A percentile compares a stretch with the other conserved stretches of the same genome.
phyloP scores from a whole-genome alignment of 2,329 filamentous ascomycete species.

The Exophiala oligosperma region DNA sequence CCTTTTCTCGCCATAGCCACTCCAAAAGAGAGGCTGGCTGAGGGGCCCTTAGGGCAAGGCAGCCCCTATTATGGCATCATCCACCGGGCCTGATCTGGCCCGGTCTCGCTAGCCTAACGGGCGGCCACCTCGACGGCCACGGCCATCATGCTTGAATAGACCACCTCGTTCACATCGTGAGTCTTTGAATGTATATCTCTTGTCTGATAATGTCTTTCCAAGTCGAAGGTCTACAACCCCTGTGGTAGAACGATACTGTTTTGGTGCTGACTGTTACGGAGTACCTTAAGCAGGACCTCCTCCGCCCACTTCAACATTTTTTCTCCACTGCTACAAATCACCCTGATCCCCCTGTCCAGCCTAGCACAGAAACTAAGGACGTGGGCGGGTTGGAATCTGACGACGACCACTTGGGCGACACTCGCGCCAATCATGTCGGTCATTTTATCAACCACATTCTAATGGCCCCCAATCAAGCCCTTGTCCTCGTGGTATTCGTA shows the following conservation, averaged over 20 bases:
- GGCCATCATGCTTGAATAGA: too few relatives aligned
- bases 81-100: not conserved
- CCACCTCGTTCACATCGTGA: too few relatives aligned
- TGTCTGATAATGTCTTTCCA: too few relatives aligned
- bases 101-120: not conserved
- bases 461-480: constrained; percentile 13
- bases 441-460: constrained; percentile 11
- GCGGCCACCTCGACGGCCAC: too few relatives aligned
- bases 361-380: constrained; percentile 6
- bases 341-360: constrained; percentile 7
- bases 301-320: constrained; percentile 4
- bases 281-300: not conserved
- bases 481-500: not conserved
- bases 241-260: too few relatives aligned
- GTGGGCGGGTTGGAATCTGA: constrained; percentile 13
- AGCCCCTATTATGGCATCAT: not conserved
- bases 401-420: not conserved
- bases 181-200: too few relatives aligned
- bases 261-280: constrained; percentile 4
- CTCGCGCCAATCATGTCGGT: constrained; percentile 11
- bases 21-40: too few relatives aligned
- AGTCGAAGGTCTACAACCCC: too few relatives aligned
- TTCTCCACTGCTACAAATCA: constrained; percentile 8
- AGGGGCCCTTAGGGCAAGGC: not conserved
- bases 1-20: too few relatives aligned